These are phyloP conservation scores for Trematosphaeria pertusa DNA, from an alignment of 2,329 filamentous ascomycete genomes.

Conservation along the genomic window DNA sequence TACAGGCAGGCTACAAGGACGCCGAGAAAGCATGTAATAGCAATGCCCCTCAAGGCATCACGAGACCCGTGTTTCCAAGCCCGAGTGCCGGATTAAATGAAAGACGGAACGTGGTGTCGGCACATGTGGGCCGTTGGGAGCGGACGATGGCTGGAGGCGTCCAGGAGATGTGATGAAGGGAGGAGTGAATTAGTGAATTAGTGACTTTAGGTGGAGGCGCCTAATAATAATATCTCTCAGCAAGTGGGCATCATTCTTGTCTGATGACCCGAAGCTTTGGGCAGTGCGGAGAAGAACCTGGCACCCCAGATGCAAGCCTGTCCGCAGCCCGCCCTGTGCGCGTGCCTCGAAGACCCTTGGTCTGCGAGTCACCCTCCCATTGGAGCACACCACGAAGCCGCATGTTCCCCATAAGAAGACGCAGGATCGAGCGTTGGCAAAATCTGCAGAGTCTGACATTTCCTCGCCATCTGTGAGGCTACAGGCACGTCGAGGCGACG, in stretches of 20 bases:
- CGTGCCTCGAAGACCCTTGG: conserved; percentile 7
- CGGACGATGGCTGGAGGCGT: conserved; percentile 10
- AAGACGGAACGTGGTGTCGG: conserved; percentile 6
- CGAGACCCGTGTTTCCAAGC: conserved; percentile 22
- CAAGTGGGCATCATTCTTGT: conserved; percentile 7
- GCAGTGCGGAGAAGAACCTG: conserved; percentile 42
- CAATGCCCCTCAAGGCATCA: conserved; percentile 20
- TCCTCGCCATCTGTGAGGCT: conserved; percentile 8
- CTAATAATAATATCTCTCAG: conserved; percentile 32
- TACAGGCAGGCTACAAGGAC: conserved; percentile 9
- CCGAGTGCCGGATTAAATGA: conserved; percentile 11
- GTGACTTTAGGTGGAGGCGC: conserved; percentile 26
- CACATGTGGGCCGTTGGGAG: conserved; percentile 3
- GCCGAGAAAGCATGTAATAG: conserved; percentile 28
- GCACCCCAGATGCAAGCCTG: conserved; percentile 28
- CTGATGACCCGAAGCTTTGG: conserved; percentile 41
- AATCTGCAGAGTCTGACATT: conserved; percentile 7
- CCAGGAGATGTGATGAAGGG: conserved; percentile 1
- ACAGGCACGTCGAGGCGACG: background rate
- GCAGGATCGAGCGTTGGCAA: conserved; percentile 7
- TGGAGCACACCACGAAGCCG: conserved; percentile 3
- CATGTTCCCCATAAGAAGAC: conserved; percentile 1
- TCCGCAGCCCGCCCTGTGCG: conserved; percentile 29
- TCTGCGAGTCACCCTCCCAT: background rate
- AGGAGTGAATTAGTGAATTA: conserved; percentile 7